Evolutionary conservation across 306 rosid species (phyloP).

Genomic region (Amphicarpaea edgeworthii): DNA sequence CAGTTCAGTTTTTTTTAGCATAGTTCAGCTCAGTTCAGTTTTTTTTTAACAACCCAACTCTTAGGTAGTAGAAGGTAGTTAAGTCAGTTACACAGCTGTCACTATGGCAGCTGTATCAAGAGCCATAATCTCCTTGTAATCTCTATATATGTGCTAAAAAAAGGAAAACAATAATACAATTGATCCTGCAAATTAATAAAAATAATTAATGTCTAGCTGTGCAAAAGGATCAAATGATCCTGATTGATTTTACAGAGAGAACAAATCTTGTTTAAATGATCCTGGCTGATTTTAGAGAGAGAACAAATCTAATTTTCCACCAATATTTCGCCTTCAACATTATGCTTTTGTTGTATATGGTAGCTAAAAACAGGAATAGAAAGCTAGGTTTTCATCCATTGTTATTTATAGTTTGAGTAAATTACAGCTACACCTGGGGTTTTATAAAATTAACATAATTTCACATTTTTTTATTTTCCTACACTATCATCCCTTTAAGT

Average conservation of each 20-base stretch:
- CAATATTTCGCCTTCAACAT: neutral
- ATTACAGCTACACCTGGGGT: too few relatives aligned
- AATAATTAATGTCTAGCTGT: neutral
- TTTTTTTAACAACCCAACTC: too few relatives aligned
- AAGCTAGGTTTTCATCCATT: neutral
- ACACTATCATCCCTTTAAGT: too few relatives aligned
- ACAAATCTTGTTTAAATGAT: neutral
- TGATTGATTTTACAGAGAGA: neutral
- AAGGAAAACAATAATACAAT: neutral
- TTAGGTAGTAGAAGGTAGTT: too few relatives aligned
- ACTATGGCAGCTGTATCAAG: neutral
- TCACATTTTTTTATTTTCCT: too few relatives aligned
- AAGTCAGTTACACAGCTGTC: neutral
- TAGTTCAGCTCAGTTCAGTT: too few relatives aligned
- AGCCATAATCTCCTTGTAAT: neutral
- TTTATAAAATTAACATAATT: too few relatives aligned
- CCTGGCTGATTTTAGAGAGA: neutral
- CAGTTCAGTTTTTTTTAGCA: too few relatives aligned
- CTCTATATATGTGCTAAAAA: neutral
- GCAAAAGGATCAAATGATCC: neutral
- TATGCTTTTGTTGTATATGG: constrained; percentile 13
- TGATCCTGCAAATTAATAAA: neutral
- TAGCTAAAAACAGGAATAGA: neutral
- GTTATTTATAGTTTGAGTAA: neutral
- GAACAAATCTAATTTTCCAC: neutral